Conservation (phyloP, 129 eudicot genomes). For the Ambrosia trifida region DNA sequence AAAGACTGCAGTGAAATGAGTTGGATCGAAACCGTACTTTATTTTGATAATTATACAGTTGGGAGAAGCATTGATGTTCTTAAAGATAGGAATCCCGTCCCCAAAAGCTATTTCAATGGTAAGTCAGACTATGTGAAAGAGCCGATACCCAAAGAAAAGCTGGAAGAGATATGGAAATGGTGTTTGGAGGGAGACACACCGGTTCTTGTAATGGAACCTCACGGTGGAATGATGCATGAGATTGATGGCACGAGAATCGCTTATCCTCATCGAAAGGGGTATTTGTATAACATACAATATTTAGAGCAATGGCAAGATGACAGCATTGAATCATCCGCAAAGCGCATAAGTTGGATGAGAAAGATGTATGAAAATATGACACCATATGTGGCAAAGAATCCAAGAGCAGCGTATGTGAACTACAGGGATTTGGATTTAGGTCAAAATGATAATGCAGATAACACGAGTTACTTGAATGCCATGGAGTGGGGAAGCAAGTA, state of each 20-base stretch:
- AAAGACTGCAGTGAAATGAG: constrained; percentile 27
- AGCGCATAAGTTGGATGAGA: constrained; percentile 21
- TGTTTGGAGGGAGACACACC: constrained; percentile 24
- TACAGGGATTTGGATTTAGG: constrained; percentile 29
- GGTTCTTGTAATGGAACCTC: constrained; percentile 25
- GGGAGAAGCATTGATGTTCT: constrained; percentile 9
- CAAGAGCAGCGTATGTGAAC: constrained; percentile 26
- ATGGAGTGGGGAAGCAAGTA: constrained; percentile 25
- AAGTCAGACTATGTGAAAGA: constrained; percentile 28
- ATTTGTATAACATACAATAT: constrained; percentile 28
- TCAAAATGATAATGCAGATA: not conserved
- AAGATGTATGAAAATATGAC: constrained; percentile 23
- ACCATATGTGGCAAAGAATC: constrained; percentile 28
- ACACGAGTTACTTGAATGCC: constrained; percentile 14
- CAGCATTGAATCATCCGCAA: not conserved
- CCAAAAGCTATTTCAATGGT: constrained; percentile 10
- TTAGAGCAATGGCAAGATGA: constrained; percentile 7
- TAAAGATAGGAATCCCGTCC: constrained; percentile 14
- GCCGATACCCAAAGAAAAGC: constrained; percentile 7
- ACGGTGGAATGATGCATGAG: constrained; percentile 29
- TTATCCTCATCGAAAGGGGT: constrained; percentile 21
- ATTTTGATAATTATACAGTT: not conserved
- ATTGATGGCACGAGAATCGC: constrained; percentile 16
- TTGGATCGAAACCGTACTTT: constrained; percentile 27
- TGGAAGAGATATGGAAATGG: constrained; percentile 27